phyloP scores from a whole-genome alignment of 2,329 filamentous ascomycete genomes.

The Stachybotrys chartarum region DNA sequence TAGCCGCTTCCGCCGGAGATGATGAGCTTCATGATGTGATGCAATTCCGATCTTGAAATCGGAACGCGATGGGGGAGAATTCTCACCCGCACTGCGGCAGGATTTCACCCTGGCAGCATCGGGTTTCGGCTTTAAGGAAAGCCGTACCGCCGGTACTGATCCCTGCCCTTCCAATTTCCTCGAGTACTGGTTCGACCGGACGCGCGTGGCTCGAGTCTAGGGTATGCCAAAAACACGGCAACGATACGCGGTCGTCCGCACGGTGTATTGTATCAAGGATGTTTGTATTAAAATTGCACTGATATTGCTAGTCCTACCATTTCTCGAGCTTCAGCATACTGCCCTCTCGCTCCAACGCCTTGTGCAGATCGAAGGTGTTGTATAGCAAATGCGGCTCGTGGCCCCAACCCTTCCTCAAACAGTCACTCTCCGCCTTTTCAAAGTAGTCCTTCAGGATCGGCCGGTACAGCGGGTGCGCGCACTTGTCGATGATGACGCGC shows the following conservation, averaged over 20 bases:
- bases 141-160: no score
- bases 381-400: constrained; percentile 85
- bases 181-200: no score
- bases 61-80: no score
- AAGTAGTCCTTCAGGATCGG: constrained; percentile 79
- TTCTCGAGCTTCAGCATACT: constrained; percentile 70
- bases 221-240: no score
- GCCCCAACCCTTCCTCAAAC: constrained; percentile 77
- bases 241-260: no score
- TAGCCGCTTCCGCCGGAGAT: neutral
- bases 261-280: no score
- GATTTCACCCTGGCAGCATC: no score
- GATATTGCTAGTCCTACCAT: neutral
- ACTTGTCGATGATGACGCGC: constrained; percentile 79
- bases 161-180: no score
- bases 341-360: constrained; percentile 71
- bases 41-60: neutral
- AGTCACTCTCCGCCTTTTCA: constrained; percentile 79
- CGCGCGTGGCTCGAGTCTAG: no score
- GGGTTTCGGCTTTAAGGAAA: no score
- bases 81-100: no score
- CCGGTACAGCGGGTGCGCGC: constrained; percentile 76
- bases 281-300: no score
- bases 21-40: constrained; percentile 1
- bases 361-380: constrained; percentile 85